A percentile compares a stretch with the other conserved stretches of the same genome.
These are phyloP conservation scores for Ophiostoma montium DNA, from an alignment of 2,329 filamentous ascomycete species.

Conservation along the genomic window DNA sequence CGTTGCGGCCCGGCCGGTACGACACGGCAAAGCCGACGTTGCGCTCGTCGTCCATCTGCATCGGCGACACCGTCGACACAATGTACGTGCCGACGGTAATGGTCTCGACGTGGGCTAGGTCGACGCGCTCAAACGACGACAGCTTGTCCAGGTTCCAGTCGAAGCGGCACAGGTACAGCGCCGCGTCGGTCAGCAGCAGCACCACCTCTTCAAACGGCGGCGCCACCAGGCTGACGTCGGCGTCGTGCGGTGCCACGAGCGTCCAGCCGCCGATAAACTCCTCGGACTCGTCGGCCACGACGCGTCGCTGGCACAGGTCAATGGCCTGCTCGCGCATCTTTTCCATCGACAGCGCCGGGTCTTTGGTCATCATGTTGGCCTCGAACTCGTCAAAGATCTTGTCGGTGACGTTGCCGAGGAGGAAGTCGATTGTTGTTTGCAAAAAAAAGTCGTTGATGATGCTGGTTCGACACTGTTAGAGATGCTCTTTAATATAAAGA, in stretches of 20 bases:
- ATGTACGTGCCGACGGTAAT: conserved; percentile 80
- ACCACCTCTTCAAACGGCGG: conserved; percentile 79
- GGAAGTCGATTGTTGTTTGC: conserved; percentile 86
- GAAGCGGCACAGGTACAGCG: conserved; percentile 78
- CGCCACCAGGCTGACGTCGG: conserved; percentile 49
- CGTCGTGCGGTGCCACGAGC: conserved; percentile 58
- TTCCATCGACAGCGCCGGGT: conserved; percentile 78
- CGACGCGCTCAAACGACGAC: conserved; percentile 75
- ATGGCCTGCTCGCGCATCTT: conserved; percentile 81
- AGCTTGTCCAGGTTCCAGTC: conserved; percentile 96
- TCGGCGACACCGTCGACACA: conserved; percentile 67
- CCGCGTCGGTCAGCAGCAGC: conserved; percentile 69
- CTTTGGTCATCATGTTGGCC: conserved; percentile 79
- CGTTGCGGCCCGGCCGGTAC: conserved; percentile 57
- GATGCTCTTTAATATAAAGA: conserved; percentile 10
- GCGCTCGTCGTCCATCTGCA: conserved; percentile 60
- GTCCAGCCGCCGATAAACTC: conserved; percentile 86
- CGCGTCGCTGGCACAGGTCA: conserved; percentile 74
- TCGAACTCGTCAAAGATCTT: conserved; percentile 91
- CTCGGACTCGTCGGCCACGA: conserved; percentile 69
- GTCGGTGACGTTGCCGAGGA: conserved; percentile 75
- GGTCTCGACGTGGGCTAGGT: conserved; percentile 55
- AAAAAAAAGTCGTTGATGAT: conserved; percentile 98
- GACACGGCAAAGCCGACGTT: conserved; percentile 76
- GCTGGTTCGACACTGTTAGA: conserved; percentile 38